Evolutionary conservation across 352 stramenopile species (phyloP).

Genomic region (Pythium periplocum): DNA sequence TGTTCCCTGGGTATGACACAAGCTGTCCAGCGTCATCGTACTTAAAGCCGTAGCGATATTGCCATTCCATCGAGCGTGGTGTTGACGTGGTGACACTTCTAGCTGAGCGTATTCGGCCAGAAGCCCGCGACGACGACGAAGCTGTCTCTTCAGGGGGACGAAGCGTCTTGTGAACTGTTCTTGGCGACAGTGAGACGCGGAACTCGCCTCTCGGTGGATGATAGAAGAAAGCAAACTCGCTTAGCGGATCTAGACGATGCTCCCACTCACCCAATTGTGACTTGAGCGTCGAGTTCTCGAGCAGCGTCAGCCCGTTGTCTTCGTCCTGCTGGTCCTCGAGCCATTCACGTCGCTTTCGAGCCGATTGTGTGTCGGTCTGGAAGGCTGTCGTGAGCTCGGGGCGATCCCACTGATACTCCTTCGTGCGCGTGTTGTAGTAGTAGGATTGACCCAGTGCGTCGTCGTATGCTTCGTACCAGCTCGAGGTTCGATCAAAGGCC

Average conservation of each 20-base stretch:
- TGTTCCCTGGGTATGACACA: slow-evolving; percentile 14
- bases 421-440: slow-evolving; percentile 69
- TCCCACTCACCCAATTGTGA: slow-evolving; percentile 54
- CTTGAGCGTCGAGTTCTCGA: slow-evolving; percentile 25
- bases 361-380: slow-evolving; percentile 38
- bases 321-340: slow-evolving; percentile 40
- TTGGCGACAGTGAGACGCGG: slow-evolving; percentile 51
- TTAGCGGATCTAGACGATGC: slow-evolving; percentile 53
- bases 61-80: slow-evolving; percentile 54
- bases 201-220: slow-evolving; percentile 41
- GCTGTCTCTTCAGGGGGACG: not conserved
- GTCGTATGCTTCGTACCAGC: slow-evolving; percentile 79
- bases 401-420: slow-evolving; percentile 75
- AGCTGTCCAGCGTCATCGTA: slow-evolving; percentile 38
- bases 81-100: slow-evolving; percentile 18
- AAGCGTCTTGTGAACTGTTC: slow-evolving; percentile 31
- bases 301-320: slow-evolving; percentile 24
- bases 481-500: not conserved
- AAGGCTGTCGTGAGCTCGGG: slow-evolving; percentile 27
- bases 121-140: not conserved
- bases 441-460: slow-evolving; percentile 59
- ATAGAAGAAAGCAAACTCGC: slow-evolving; percentile 66
- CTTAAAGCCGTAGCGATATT: slow-evolving; percentile 73
- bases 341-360: slow-evolving; percentile 36
- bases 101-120: slow-evolving; percentile 9